phyloP scores from a whole-genome alignment of 805 yeast genomes.

The Yamadazyma laniorum region DNA sequence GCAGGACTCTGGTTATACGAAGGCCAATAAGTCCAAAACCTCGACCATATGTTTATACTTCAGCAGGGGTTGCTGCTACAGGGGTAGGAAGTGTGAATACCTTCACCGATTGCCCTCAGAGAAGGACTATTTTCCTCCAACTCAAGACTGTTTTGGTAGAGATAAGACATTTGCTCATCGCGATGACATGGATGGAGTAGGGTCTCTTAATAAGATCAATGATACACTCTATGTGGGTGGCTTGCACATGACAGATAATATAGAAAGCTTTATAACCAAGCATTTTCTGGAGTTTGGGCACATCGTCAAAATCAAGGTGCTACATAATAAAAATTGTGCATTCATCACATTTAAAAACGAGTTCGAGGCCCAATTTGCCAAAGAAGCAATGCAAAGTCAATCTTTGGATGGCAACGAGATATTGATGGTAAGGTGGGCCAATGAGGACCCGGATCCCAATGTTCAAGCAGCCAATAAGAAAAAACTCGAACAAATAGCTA shows the following conservation, averaged over 20 bases:
- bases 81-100: conserved; percentile 74
- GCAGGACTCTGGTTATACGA: conserved; percentile 73
- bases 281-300: conserved; percentile 76
- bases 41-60: conserved; percentile 74
- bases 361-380: conserved; percentile 86
- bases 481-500: conserved; percentile 50
- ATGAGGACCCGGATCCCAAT: conserved; percentile 78
- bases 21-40: conserved; percentile 50
- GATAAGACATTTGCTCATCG: conserved; percentile 77
- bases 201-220: conserved; percentile 69
- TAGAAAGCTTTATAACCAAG: conserved; percentile 32
- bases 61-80: conserved; percentile 83
- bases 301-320: conserved; percentile 61
- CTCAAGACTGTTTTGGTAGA: conserved; percentile 89
- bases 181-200: conserved; percentile 95
- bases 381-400: conserved; percentile 91
- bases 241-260: conserved; percentile 36
- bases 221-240: conserved; percentile 76
- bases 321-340: conserved; percentile 65
- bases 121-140: conserved; percentile 55
- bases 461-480: conserved; percentile 52
- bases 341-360: conserved; percentile 72
- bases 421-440: conserved; percentile 81
- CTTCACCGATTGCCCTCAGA: conserved; percentile 72
- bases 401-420: conserved; percentile 61